A percentile compares a stretch with the other conserved stretches of the same genome.
These are phyloP conservation scores for Scortechinia acanthostroma DNA, from an alignment of 2,329 filamentous ascomycete species.

Conservation along the genomic window DNA sequence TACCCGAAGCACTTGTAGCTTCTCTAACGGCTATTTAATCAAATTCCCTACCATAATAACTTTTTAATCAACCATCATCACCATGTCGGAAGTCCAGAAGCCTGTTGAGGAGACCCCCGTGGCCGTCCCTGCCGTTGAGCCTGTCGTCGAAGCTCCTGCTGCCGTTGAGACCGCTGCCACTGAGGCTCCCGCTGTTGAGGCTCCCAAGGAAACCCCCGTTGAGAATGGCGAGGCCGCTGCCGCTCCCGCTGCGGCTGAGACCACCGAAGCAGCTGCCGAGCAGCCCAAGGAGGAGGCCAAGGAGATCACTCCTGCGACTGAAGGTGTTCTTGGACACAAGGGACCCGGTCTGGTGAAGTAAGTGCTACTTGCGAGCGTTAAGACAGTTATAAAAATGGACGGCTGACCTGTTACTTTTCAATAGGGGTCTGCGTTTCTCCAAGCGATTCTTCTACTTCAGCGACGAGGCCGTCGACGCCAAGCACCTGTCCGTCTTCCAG, in stretches of 20 bases:
- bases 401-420: conserved; percentile 4
- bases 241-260: conserved; percentile 32
- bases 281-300: conserved; percentile 30
- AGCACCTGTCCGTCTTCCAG: conserved; percentile 71
- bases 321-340: conserved; percentile 86
- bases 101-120: conserved; percentile 42
- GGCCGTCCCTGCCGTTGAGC: conserved; percentile 9
- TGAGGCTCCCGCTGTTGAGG: conserved; percentile 17
- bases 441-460: conserved; percentile 93
- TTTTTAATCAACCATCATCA: conserved; percentile 20
- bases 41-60: conserved; percentile 9
- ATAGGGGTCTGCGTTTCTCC: conserved; percentile 77
- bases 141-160: conserved; percentile 38
- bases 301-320: conserved; percentile 66
- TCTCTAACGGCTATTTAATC: conserved; percentile 10
- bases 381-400: conserved; percentile 4
- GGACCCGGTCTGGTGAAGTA: conserved; percentile 82
- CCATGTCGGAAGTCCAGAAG: conserved; percentile 72
- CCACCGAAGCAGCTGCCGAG: conserved; percentile 21
- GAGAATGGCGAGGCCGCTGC: conserved; percentile 25
- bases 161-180: conserved; percentile 24
- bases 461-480: conserved; percentile 64
- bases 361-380: conserved; percentile 30
- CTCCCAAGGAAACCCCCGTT: conserved; percentile 31
- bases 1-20: conserved; percentile 28